Conservation (phyloP, 768 basidiomycete genomes). For the Boletus vermiculosoides region DNA sequence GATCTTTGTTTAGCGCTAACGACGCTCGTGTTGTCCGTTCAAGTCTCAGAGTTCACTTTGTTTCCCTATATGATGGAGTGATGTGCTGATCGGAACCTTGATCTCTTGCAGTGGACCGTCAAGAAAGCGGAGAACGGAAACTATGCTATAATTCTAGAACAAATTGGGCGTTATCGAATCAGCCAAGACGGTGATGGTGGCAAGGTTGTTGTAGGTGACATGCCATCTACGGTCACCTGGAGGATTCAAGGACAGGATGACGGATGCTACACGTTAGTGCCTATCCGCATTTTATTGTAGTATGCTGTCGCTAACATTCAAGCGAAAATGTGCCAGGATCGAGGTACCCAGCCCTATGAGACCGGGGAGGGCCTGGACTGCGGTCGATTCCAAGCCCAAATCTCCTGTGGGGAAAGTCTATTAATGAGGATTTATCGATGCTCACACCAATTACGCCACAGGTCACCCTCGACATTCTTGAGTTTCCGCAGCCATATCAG, state of each 20-base stretch:
- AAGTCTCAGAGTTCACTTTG: background rate
- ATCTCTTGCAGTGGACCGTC: conserved; percentile 1
- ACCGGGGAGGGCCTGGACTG: background rate
- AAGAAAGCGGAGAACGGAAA: background rate
- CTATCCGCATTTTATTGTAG: background rate
- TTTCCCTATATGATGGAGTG: too few relatives aligned
- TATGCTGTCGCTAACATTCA: background rate
- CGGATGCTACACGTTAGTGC: background rate
- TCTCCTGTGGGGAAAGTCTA: background rate
- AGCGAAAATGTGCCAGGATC: background rate
- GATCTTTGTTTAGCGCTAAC: background rate
- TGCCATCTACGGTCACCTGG: background rate
- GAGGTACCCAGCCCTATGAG: background rate
- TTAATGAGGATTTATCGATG: conserved; percentile 1
- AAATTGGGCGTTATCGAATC: background rate
- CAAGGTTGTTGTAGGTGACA: background rate
- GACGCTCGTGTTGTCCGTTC: background rate
- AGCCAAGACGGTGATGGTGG: background rate
- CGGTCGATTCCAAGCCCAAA: background rate
- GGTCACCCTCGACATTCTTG: too few relatives aligned
- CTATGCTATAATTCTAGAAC: background rate
- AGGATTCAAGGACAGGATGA: background rate
- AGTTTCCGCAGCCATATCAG: too few relatives aligned
- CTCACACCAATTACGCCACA: background rate
- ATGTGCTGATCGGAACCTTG: background rate